Conservation (phyloP, 208 protist species). For the Leptomonas pyrrhocoris region DNA sequence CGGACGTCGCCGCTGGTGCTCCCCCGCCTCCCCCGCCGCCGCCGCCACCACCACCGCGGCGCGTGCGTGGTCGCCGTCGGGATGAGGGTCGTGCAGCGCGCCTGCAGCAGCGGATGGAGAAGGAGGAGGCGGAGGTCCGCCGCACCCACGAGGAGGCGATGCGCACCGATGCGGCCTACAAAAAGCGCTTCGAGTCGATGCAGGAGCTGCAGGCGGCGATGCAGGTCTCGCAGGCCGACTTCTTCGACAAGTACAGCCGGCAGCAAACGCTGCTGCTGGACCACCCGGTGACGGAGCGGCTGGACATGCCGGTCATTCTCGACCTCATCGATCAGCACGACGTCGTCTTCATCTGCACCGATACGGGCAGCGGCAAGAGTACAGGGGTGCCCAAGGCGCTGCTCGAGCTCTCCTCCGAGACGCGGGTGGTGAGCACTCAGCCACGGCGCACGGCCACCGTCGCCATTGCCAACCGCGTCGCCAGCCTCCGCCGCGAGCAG, state of each 20-base stretch:
- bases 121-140: constrained; percentile 42
- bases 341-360: constrained; percentile 87
- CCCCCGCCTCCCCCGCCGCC: neutral
- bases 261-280: constrained; percentile 56
- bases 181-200: constrained; percentile 66
- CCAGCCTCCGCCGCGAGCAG: constrained; percentile 57
- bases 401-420: constrained; percentile 51
- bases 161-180: constrained; percentile 67
- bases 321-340: constrained; percentile 83
- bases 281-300: constrained; percentile 60
- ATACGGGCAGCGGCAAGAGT: constrained; percentile 90
- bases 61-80: constrained; percentile 38
- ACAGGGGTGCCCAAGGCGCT: constrained; percentile 84
- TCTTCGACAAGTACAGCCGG: constrained; percentile 56
- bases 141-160: constrained; percentile 71
- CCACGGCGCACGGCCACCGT: constrained; percentile 79
- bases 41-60: constrained; percentile 4
- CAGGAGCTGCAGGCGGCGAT: constrained; percentile 66
- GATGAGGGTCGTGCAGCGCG: constrained; percentile 36
- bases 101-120: constrained; percentile 42
- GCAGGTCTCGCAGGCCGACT: constrained; percentile 45
- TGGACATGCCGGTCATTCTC: constrained; percentile 83
- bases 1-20: neutral
- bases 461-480: constrained; percentile 73
- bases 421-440: constrained; percentile 73